Conservation (phyloP, 176 grass and related monocot species). For the Metroxylon sagu region DNA sequence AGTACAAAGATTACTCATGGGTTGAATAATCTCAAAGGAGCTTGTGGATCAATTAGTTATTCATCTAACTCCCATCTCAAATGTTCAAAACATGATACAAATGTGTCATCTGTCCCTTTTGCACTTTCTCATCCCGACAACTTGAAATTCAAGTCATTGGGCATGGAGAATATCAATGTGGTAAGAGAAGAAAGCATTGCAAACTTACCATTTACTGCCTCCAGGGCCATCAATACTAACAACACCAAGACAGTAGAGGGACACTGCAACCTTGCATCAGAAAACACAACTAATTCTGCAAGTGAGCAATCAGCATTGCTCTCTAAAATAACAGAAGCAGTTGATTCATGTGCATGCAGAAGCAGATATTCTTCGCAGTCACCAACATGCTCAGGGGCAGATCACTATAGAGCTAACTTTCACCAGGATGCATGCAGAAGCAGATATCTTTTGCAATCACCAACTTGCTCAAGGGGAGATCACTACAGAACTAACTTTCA, state of each 20-base stretch:
- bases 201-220: constrained; percentile 22
- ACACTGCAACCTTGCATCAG: constrained; percentile 8
- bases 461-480: constrained; percentile 22
- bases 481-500: constrained; percentile 18
- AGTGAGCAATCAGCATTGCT: constrained; percentile 20
- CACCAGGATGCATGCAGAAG: constrained; percentile 9
- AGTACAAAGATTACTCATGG: constrained; percentile 9
- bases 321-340: neutral
- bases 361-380: constrained; percentile 8
- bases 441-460: constrained; percentile 6
- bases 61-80: constrained; percentile 22
- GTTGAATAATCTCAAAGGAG: constrained; percentile 6
- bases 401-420: constrained; percentile 20
- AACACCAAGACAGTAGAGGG: constrained; percentile 3
- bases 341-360: constrained; percentile 9
- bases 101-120: constrained; percentile 22
- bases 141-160: too few relatives aligned
- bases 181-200: constrained; percentile 8
- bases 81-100: constrained; percentile 18
- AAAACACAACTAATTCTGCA: constrained; percentile 21
- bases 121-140: constrained; percentile 28
- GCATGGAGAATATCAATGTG: constrained; percentile 19
- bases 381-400: constrained; percentile 15
- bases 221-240: constrained; percentile 8
- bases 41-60: constrained; percentile 20